These are phyloP conservation scores for Neurospora sp. DNA, from an alignment of 495 filamentous ascomycete species.

Conservation along the genomic window DNA sequence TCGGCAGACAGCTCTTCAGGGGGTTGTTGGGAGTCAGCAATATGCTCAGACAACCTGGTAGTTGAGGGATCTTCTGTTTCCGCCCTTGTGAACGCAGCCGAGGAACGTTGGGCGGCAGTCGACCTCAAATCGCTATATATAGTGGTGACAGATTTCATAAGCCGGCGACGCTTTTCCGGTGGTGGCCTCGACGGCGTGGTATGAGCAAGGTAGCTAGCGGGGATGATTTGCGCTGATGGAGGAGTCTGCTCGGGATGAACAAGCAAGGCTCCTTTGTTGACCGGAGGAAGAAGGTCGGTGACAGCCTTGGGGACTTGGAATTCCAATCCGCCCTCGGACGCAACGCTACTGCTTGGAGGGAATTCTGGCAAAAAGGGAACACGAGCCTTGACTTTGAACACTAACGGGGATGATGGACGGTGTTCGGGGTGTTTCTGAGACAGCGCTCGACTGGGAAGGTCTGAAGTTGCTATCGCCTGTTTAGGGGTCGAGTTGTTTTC, in stretches of 20 bases:
- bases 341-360: constrained; percentile 22
- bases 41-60: not conserved
- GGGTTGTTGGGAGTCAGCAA: not conserved
- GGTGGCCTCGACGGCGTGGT: not conserved
- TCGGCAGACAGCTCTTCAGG: not conserved
- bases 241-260: constrained; percentile 14
- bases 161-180: constrained; percentile 3
- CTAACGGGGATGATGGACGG: not conserved
- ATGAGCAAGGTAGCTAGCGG: constrained; percentile 14
- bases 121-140: not conserved
- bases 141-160: not conserved
- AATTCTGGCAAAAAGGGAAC: constrained; percentile 5
- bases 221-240: constrained; percentile 33
- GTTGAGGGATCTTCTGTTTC: not conserved
- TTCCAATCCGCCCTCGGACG: constrained; percentile 44
- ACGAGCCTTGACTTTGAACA: not conserved
- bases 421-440: not conserved
- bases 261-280: constrained; percentile 9
- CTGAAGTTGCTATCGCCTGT: not conserved
- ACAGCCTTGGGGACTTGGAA: constrained; percentile 41
- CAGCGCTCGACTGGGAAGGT: not conserved
- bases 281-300: constrained; percentile 16
- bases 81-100: not conserved
- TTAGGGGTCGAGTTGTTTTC: not conserved
- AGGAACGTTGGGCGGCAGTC: not conserved